phyloP scores from a whole-genome alignment of 192 early-diverging fungal species.

The Coemansia guatemalensis region DNA sequence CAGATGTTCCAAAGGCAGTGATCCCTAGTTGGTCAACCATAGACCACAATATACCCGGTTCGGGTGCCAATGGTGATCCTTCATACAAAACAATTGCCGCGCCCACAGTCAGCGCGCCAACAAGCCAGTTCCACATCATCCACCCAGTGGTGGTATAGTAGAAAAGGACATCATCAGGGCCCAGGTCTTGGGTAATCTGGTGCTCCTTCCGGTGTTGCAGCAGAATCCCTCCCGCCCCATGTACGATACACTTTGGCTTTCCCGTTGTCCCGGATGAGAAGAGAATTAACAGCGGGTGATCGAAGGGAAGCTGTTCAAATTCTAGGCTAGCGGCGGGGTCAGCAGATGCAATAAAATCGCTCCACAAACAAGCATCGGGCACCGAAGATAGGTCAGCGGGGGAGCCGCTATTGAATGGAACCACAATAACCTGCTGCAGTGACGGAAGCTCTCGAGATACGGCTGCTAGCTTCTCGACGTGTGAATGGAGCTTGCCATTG shows the following conservation, averaged over 20 bases:
- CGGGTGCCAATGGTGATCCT: slow-evolving; percentile 90
- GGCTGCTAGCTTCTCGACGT: slow-evolving; percentile 69
- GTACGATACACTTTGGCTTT: slow-evolving; percentile 95
- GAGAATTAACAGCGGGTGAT: slow-evolving; percentile 89
- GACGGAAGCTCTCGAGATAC: slow-evolving; percentile 70
- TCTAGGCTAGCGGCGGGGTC: slow-evolving; percentile 44
- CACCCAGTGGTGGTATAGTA: slow-evolving; percentile 91
- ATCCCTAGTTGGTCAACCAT: slow-evolving; percentile 75
- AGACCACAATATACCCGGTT: slow-evolving; percentile 73
- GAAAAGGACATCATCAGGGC: slow-evolving; percentile 75
- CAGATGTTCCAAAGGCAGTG: slow-evolving; percentile 90
- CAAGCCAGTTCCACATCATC: slow-evolving; percentile 99
- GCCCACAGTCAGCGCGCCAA: slow-evolving; percentile 76
- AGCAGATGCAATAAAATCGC: slow-evolving; percentile 57
- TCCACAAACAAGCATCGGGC: slow-evolving; percentile 41
- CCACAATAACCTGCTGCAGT: slow-evolving; percentile 73
- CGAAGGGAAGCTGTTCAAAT: slow-evolving; percentile 87
- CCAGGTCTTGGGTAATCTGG: slow-evolving; percentile 79
- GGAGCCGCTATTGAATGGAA: slow-evolving; percentile 64
- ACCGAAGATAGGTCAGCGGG: slow-evolving; percentile 27
- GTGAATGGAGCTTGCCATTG: slow-evolving; percentile 83
- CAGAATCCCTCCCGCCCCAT: slow-evolving; percentile 86
- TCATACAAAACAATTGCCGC: slow-evolving; percentile 85
- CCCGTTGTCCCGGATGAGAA: slow-evolving; percentile 95
- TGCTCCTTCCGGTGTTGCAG: slow-evolving; percentile 96